Evolutionary conservation across 345 rosid species (phyloP).

Genomic region (Brassica nigra): DNA sequence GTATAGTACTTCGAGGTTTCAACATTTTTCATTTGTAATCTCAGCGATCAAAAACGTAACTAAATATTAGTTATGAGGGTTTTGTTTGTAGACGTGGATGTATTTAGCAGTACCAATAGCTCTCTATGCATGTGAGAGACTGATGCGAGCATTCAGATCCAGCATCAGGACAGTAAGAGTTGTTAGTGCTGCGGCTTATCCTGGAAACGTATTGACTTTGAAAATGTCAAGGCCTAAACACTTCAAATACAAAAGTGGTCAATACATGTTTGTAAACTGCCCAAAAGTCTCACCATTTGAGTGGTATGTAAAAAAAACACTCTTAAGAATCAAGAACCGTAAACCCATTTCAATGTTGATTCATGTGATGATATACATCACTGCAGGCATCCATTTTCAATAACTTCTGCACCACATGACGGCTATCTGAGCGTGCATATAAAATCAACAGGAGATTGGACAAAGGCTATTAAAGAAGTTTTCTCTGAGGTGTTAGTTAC

Average conservation of each 20-base stretch:
- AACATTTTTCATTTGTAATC: not conserved
- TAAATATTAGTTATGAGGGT: not conserved
- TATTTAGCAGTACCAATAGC: slow-evolving; percentile 28
- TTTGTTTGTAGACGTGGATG: slow-evolving; percentile 69
- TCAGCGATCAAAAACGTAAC: not conserved
- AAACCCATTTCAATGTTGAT: not conserved
- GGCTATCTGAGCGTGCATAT: slow-evolving; percentile 55
- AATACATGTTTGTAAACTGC: slow-evolving; percentile 59
- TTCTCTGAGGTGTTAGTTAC: slow-evolving; percentile 57
- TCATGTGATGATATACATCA: slow-evolving; percentile 6
- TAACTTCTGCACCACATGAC: not conserved
- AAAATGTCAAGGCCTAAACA: slow-evolving; percentile 76
- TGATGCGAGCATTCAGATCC: not conserved
- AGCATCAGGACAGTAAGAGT: slow-evolving; percentile 49
- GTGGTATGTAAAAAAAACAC: too few species aligned
- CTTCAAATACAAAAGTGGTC: slow-evolving; percentile 78
- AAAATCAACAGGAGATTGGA: slow-evolving; percentile 84
- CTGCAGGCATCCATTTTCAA: slow-evolving; percentile 35
- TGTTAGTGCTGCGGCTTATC: slow-evolving; percentile 58
- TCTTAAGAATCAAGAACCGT: not conserved
- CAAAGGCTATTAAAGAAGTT: slow-evolving; percentile 61
- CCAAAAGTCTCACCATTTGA: not conserved
- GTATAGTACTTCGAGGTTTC: slow-evolving; percentile 3
- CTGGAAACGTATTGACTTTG: slow-evolving; percentile 74
- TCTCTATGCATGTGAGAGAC: not conserved